phyloP scores from a whole-genome alignment of 2,329 filamentous ascomycete species.

The Colletotrichum godetiae region DNA sequence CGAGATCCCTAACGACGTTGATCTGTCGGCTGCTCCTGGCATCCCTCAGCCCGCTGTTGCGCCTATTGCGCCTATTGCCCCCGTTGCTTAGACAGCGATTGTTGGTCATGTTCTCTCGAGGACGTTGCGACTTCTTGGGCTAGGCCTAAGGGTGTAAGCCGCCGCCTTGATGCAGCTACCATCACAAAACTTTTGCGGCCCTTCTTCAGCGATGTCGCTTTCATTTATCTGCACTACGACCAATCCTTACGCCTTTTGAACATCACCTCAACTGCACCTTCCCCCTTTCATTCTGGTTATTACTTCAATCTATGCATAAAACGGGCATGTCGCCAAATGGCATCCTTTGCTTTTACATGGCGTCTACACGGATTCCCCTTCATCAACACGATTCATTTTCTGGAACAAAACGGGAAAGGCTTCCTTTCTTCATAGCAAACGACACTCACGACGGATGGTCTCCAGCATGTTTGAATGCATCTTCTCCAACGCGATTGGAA shows the following conservation, averaged over 20 bases:
- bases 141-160: background rate
- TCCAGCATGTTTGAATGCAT: constrained; percentile 33
- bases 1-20: constrained; percentile 59
- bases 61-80: constrained; percentile 49
- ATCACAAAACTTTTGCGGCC: background rate
- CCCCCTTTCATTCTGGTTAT: constrained; percentile 27
- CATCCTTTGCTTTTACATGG: constrained; percentile 40
- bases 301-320: constrained; percentile 32
- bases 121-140: constrained; percentile 8
- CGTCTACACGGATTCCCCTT: constrained; percentile 43
- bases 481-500: constrained; percentile 24
- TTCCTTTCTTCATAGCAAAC: constrained; percentile 35
- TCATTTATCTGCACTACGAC: constrained; percentile 30
- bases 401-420: constrained; percentile 40
- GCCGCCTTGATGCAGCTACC: background rate
- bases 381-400: constrained; percentile 42
- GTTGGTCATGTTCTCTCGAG: background rate
- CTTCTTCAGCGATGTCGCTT: constrained; percentile 2
- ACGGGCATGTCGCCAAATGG: constrained; percentile 34
- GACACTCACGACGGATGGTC: constrained; percentile 36
- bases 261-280: constrained; percentile 11
- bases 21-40: constrained; percentile 54
- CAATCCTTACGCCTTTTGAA: constrained; percentile 14
- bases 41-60: constrained; percentile 49
- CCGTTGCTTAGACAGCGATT: constrained; percentile 50